Conservation (phyloP, 2,329 filamentous ascomycete genomes). For the Colletotrichum nymphaeae region DNA sequence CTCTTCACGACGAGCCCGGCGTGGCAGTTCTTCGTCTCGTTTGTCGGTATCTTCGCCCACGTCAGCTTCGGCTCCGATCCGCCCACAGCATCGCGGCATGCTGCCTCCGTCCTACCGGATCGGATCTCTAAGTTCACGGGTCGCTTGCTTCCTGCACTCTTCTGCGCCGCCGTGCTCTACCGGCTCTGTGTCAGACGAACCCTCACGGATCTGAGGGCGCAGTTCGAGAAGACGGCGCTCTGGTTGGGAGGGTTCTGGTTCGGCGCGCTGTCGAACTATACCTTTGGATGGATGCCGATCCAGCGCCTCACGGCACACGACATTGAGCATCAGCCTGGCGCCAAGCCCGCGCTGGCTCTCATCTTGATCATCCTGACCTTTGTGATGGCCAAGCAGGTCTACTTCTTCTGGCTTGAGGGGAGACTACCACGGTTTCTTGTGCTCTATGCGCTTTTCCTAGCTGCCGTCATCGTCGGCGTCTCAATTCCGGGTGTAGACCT, state of each 20-base stretch:
- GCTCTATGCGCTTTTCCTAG: conserved; percentile 79
- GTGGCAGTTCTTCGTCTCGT: conserved; percentile 87
- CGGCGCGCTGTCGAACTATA: conserved; percentile 93
- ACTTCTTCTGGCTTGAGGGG: conserved; percentile 87
- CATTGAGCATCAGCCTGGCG: conserved; percentile 88
- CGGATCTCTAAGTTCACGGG: conserved; percentile 52
- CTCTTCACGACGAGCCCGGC: conserved; percentile 83
- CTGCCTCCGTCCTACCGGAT: conserved; percentile 74
- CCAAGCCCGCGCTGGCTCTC: conserved; percentile 81
- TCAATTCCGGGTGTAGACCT: conserved; percentile 81
- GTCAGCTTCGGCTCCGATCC: conserved; percentile 91
- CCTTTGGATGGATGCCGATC: conserved; percentile 93
- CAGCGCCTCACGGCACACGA: conserved; percentile 90
- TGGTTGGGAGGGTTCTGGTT: conserved; percentile 94
- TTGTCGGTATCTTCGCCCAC: conserved; percentile 87
- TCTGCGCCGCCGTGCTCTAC: conserved; percentile 89
- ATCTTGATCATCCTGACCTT: conserved; percentile 77
- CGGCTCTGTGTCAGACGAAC: conserved; percentile 81
- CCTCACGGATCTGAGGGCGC: conserved; percentile 78
- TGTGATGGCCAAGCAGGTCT: conserved; percentile 81
- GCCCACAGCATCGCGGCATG: conserved; percentile 65
- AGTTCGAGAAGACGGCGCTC: conserved; percentile 88
- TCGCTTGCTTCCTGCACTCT: conserved; percentile 86
- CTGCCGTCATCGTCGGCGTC: conserved; percentile 75
- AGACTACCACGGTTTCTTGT: conserved; percentile 81